Evolutionary conservation across 2,329 filamentous ascomycete species (phyloP).

Genomic region (Falciphora oryzae): DNA sequence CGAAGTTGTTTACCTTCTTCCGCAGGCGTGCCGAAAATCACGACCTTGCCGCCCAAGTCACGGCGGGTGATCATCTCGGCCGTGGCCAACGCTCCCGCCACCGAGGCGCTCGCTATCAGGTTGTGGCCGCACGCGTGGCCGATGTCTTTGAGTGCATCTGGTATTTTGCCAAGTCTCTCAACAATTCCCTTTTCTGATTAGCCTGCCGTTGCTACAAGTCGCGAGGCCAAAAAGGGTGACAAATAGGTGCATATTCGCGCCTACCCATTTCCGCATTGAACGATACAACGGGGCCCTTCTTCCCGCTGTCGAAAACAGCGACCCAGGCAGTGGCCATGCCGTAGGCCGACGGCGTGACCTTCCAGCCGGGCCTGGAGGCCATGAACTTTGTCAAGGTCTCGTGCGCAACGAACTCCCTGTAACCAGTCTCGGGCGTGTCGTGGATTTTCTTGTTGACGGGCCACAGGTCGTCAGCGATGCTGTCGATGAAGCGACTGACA

Average conservation of each 20-base stretch:
- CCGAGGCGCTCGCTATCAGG: constrained; percentile 42
- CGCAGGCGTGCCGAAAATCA: constrained; percentile 46
- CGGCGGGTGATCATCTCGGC: constrained; percentile 36
- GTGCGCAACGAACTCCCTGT: constrained; percentile 43
- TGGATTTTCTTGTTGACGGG: constrained; percentile 44
- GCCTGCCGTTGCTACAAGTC: no score
- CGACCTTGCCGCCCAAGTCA: constrained; percentile 36
- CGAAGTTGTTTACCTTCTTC: constrained; percentile 32
- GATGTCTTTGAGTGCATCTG: constrained; percentile 43
- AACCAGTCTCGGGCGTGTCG: constrained; percentile 44
- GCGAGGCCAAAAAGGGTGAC: no score
- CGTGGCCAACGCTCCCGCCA: constrained; percentile 41
- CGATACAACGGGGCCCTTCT: constrained; percentile 38
- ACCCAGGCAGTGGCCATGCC: constrained; percentile 47
- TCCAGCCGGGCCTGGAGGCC: constrained; percentile 33
- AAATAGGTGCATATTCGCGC: constrained; percentile 3
- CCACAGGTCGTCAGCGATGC: constrained; percentile 33
- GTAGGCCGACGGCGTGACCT: constrained; percentile 45
- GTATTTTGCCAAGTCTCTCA: no score
- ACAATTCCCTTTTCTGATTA: no score
- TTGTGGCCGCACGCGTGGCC: constrained; percentile 52
- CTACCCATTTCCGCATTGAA: constrained; percentile 43
- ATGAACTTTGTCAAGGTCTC: constrained; percentile 41
- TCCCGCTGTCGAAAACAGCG: constrained; percentile 41
- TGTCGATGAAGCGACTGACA: constrained; percentile 34